Evolutionary conservation across 75 land plant species (phyloP), one percentile per base, ranked within the genome.

Genomic region (Cupressus sempervirens): DNA sequence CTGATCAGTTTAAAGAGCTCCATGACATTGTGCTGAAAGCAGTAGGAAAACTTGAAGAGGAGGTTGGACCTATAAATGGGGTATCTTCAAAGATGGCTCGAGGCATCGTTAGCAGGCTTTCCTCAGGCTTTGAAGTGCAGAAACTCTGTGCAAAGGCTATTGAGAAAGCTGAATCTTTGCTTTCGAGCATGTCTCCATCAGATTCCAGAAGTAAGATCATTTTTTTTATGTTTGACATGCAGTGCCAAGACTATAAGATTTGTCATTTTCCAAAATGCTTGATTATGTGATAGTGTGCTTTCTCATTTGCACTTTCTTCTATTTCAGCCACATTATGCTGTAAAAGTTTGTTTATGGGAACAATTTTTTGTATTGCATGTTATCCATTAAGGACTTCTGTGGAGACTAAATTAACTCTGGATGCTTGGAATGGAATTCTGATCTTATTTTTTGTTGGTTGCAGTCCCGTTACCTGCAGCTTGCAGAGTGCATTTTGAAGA

Each of bases 51-150:
- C 91, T 96, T 53, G 98, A 96, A 86, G 80, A 87, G 12, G 98
- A 96, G 79, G 91, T 93, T 38, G 98, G 98, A 40, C 91, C 96
- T n/a, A 40, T 94, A 62, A 84, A 88, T 88, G 93, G 91, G 15
- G 89, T 90, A 58, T 90, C 98, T 40, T 85, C 91, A 58, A 93
- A 88, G 83, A 93, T 90, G 89, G 93, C 89, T 1, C 92, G 98
- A 18, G 95, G 96, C 80, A 91, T 96, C 83, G 98, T 96, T 13
- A 93, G 92, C 86, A 90, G 98, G 80, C 91, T 96, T 36, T 91
- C 96, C 62, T 86, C 90, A 46, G 91, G 91, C 4, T 65, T 83
- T 40, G 93, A 94, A 46, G 93, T 94, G 34, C 96, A 91, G 86
- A 84, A 89, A 58, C 93, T 93, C 18, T 91, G 93, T 56, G 65